A percentile compares a stretch with the other conserved stretches of the same genome.
phyloP scores from a whole-genome alignment of 2,329 filamentous ascomycete species.

The Periconia sp. region DNA sequence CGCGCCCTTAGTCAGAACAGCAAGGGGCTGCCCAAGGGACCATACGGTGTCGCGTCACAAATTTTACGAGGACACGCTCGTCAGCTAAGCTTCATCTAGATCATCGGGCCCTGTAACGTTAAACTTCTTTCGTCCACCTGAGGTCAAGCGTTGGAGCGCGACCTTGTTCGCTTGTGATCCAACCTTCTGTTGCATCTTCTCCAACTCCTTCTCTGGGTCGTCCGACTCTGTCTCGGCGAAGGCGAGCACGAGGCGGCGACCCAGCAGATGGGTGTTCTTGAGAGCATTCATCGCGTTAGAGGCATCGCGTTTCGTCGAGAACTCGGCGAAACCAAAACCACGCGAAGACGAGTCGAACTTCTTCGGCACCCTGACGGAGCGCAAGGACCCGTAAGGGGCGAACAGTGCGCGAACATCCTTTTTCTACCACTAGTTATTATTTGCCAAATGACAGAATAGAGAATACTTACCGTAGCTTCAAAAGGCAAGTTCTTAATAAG shows the following conservation, averaged over 20 bases:
- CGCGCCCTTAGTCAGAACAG: conserved; percentile 38
- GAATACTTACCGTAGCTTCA: conserved; percentile 63
- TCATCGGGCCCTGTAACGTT: conserved; percentile 76
- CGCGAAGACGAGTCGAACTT: conserved; percentile 89
- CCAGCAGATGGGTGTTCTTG: conserved; percentile 90
- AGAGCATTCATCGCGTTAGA: conserved; percentile 89
- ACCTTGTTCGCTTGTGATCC: conserved; percentile 90
- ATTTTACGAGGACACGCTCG: conserved; percentile 36
- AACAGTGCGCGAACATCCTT: conserved; percentile 89
- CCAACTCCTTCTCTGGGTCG: conserved; percentile 94
- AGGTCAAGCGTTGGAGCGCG: conserved; percentile 85
- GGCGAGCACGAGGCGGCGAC: conserved; percentile 86
- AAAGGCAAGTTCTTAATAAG: conserved; percentile 99
- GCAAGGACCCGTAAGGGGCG: conserved; percentile 87
- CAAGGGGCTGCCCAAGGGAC: conserved; percentile 41
- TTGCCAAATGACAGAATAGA: conserved; percentile 9
- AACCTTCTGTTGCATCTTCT: conserved; percentile 96
- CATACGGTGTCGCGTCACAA: conserved; percentile 37
- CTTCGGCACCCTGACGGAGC: conserved; percentile 90
- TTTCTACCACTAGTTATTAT: conserved; percentile 58
- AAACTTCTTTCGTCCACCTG: conserved; percentile 84
- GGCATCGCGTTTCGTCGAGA: conserved; percentile 88
- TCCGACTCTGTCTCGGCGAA: conserved; percentile 88
- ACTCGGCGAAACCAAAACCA: conserved; percentile 97
- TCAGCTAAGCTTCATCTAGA: conserved; percentile 46